Evolutionary conservation across 148 eudicot genomes (phyloP).

Genomic region (Dianthus caryophyllus): DNA sequence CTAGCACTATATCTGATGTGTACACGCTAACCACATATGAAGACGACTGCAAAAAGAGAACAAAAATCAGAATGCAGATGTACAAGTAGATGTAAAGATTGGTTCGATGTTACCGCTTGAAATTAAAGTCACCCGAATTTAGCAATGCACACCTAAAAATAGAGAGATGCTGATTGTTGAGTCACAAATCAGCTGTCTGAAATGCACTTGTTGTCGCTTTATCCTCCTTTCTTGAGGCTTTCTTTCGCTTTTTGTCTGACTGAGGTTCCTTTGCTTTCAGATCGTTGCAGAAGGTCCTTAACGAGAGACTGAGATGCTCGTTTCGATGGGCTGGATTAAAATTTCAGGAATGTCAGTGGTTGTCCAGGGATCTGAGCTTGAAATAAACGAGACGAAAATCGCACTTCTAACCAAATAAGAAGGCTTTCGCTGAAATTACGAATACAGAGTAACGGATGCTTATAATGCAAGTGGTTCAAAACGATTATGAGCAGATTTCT

Average conservation of each 20-base stretch:
- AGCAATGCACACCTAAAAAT: conserved; percentile 7
- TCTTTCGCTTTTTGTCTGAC: conserved; percentile 73
- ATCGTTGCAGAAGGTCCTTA: conserved; percentile 63
- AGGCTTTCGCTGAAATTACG: neutral
- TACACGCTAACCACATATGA: neutral
- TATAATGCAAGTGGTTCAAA: neutral
- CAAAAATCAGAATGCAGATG: neutral
- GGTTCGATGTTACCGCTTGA: neutral
- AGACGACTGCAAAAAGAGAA: conserved; percentile 1
- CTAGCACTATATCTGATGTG: too few species aligned
- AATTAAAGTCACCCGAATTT: neutral
- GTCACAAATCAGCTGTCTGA: conserved; percentile 40
- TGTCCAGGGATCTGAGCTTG: neutral
- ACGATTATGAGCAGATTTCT: neutral
- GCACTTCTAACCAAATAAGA: neutral
- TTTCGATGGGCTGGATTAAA: conserved; percentile 68
- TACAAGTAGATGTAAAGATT: neutral
- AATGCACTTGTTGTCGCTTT: conserved; percentile 41
- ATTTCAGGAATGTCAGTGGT: neutral
- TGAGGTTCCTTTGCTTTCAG: conserved; percentile 89
- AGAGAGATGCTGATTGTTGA: conserved; percentile 19
- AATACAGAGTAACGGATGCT: neutral
- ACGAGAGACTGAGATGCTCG: conserved; percentile 50
- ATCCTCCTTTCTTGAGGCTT: conserved; percentile 61
- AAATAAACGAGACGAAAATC: neutral